These are phyloP conservation scores for Rhizopogon roseolus DNA, from an alignment of 768 basidiomycete genomes.

Conservation along the genomic window DNA sequence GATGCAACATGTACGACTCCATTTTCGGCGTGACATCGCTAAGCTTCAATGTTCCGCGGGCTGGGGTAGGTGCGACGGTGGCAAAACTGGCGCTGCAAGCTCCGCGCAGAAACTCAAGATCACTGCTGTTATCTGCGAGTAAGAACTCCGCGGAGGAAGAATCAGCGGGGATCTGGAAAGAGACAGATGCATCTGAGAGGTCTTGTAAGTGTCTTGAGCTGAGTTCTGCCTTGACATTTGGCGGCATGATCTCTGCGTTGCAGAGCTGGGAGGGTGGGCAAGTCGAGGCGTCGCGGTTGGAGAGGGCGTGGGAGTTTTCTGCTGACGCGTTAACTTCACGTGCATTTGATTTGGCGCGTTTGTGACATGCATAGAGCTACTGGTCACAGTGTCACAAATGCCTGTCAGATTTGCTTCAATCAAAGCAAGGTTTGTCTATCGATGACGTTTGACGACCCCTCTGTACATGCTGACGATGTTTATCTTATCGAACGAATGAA, in stretches of 20 bases:
- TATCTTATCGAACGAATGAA: not conserved
- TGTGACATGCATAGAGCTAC: not conserved
- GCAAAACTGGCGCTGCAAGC: constrained; percentile 35
- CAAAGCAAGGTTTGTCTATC: not conserved
- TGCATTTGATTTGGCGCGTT: constrained; percentile 12
- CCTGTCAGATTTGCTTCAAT: constrained; percentile 1
- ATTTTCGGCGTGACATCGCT: constrained; percentile 39
- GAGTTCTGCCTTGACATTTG: constrained; percentile 30
- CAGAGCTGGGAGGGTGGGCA: not conserved
- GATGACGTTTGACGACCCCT: not conserved
- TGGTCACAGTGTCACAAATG: not conserved
- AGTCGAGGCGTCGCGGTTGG: not conserved
- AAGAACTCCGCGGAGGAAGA: constrained; percentile 26
- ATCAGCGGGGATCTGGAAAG: constrained; percentile 48
- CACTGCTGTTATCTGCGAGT: constrained; percentile 37
- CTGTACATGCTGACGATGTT: not conserved
- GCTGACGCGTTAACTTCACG: constrained; percentile 24
- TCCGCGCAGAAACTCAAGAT: constrained; percentile 34
- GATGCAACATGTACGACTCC: not conserved
- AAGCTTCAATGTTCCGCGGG: constrained; percentile 32
- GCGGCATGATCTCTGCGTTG: constrained; percentile 12
- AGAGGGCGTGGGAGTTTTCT: constrained; percentile 16
- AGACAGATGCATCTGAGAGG: constrained; percentile 36
- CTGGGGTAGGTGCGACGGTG: constrained; percentile 23
- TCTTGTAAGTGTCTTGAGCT: constrained; percentile 55